phyloP scores from a whole-genome alignment of 1,139 yeast genomes.

The Sugiyamaella paludigena region DNA sequence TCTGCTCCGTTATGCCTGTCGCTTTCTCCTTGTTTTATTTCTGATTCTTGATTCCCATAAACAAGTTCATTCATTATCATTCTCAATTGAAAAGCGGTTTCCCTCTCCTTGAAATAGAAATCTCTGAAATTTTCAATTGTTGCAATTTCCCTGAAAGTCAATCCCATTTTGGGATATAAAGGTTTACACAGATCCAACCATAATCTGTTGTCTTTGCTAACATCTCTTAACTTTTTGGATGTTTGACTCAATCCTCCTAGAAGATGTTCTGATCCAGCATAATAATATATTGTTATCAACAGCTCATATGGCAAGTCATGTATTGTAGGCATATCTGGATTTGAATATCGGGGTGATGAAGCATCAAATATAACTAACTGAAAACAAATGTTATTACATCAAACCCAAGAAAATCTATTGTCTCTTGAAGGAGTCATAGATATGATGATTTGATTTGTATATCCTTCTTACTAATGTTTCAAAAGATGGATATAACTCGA shows the following conservation, averaged over 20 bases:
- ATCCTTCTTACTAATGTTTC: too few species aligned
- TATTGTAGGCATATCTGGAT: not conserved
- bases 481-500: too few species aligned
- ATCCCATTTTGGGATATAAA: constrained; percentile 3
- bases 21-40: too few species aligned
- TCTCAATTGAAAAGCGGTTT: not conserved
- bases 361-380: too few species aligned
- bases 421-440: too few species aligned
- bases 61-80: constrained; percentile 5
- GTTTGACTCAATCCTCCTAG: constrained; percentile 21
- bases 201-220: constrained; percentile 22
- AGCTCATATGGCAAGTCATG: constrained; percentile 25
- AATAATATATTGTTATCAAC: constrained; percentile 19
- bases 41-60: not conserved
- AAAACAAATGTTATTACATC: too few species aligned
- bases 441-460: too few species aligned
- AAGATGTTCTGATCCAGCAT: constrained; percentile 22
- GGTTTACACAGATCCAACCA: constrained; percentile 19
- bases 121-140: not conserved
- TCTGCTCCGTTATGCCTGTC: too few species aligned
- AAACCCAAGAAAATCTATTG: too few species aligned
- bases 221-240: constrained; percentile 20
- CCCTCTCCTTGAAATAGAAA: constrained; percentile 6
- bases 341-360: too few species aligned
- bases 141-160: not conserved